These are phyloP conservation scores for Boletus coccyginus DNA, from an alignment of 768 basidiomycete species.

Conservation along the genomic window DNA sequence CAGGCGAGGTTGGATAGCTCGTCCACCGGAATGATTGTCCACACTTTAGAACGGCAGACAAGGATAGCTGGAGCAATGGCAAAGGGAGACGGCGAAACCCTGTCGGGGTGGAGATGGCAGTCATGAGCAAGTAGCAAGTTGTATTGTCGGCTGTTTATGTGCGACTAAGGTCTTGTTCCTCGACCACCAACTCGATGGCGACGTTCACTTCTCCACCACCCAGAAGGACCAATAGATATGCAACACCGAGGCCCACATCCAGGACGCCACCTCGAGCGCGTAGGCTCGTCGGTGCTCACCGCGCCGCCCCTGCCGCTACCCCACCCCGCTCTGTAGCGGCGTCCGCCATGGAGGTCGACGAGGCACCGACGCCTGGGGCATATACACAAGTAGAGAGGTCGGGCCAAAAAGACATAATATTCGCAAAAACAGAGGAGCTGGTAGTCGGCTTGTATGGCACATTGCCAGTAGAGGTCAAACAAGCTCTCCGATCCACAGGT, in stretches of 20 bases:
- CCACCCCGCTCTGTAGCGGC: constrained; percentile 36
- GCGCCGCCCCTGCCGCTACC: constrained; percentile 16
- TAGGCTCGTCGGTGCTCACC: constrained; percentile 24
- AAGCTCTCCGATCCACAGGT: constrained; percentile 69
- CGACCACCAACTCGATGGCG: constrained; percentile 28
- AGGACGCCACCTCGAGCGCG: constrained; percentile 27
- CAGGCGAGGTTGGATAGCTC: constrained; percentile 34
- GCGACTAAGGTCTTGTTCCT: neutral
- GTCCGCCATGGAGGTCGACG: constrained; percentile 70
- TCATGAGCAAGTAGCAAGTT: constrained; percentile 3
- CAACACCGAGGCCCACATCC: constrained; percentile 24
- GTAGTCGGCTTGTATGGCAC: constrained; percentile 63
- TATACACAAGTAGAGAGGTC: constrained; percentile 38
- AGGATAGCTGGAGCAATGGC: constrained; percentile 65
- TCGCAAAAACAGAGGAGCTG: constrained; percentile 74
- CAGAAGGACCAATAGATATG: constrained; percentile 44
- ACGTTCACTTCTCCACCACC: constrained; percentile 63
- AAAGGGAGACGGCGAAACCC: constrained; percentile 62
- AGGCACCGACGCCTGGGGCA: constrained; percentile 40
- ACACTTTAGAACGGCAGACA: constrained; percentile 73
- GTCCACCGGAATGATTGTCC: constrained; percentile 90
- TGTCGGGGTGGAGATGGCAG: constrained; percentile 11
- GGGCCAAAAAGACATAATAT: constrained; percentile 39
- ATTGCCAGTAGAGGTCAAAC: constrained; percentile 72
- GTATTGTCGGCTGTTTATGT: constrained; percentile 13